Evolutionary conservation across 129 eudicot genomes (phyloP), one percentile per base, ranked within the genome.

Genomic region (Mikania micrantha): DNA sequence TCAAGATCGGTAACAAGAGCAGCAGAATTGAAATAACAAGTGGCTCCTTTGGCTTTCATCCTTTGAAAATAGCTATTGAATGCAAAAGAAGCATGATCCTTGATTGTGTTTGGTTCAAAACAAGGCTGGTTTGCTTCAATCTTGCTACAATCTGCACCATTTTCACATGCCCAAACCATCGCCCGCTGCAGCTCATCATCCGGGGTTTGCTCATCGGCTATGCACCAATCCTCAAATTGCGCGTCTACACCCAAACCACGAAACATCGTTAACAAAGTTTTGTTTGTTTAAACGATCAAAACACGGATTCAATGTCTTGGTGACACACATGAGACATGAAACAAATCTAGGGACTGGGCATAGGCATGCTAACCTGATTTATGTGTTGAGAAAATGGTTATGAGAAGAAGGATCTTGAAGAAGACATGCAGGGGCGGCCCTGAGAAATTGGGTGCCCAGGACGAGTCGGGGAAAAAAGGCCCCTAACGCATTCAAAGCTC

Each of bases 41-140:
- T 80, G 15, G 74, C 94, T 17, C 97, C 96, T 70, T 80, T 76
- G 67, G 66, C 81, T 78, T 91, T 91, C 80, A 79, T 64, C 49
- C 87, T 85, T 63, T 88, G 97, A 68, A 77, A 87, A 75, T 91
- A 91, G 79, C 96, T 87, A 66, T 91, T 91, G 81, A 91, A 91
- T 44, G 90, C 97, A 80, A 74, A 83, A 25, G 95, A 87, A 39
- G 97, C 96, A 72, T 91, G 97, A 41, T 83, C 90, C 49, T 45
- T 85, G 1, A 75, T 21, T 5, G 93, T 88, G 78, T 88, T 85
- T 38, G 97, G 97, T 0, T 79, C 49, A 59, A 60, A 91, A 50
- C 97, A 91, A 29, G 84, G 66, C 64, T 83, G 85, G n/a, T 76
- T 64, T 10, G 64, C 22, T 53, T 85, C 75, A 15, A 87, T 81